Conservation (phyloP, 2,329 filamentous ascomycete genomes). For the Venturia asperata region DNA sequence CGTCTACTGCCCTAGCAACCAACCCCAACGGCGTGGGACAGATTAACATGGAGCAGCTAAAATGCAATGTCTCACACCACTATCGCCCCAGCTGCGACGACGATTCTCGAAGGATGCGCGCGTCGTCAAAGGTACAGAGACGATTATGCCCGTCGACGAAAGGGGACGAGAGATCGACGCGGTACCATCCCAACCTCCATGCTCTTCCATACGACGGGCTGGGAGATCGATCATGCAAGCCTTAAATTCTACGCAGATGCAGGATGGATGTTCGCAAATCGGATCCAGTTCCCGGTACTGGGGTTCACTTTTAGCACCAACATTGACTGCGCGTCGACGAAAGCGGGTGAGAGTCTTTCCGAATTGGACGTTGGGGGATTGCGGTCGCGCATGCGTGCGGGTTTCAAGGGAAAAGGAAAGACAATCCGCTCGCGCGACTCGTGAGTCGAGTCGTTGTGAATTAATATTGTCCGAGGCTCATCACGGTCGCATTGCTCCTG, state of each 20-base stretch:
- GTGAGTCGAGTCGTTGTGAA: no score
- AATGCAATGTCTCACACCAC: slow-evolving; percentile 1
- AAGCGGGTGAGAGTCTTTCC: neutral
- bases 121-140: neutral
- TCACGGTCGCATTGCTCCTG: no score
- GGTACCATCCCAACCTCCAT: neutral
- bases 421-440: neutral
- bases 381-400: neutral
- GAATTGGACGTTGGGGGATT: neutral
- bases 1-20: no score
- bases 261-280: neutral
- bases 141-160: slow-evolving; percentile 2
- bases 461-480: no score
- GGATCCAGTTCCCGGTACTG: neutral
- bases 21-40: neutral
- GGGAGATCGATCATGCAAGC: slow-evolving; percentile 4
- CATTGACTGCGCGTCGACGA: neutral
- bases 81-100: no score
- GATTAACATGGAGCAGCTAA: no score
- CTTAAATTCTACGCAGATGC: slow-evolving; percentile 5
- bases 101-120: neutral
- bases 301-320: neutral
- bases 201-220: neutral
- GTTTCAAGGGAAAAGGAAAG: slow-evolving; percentile 4
- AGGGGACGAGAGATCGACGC: neutral